Conservation (phyloP, 2,329 filamentous ascomycete species). For the Verticillium nonalfalfae region DNA sequence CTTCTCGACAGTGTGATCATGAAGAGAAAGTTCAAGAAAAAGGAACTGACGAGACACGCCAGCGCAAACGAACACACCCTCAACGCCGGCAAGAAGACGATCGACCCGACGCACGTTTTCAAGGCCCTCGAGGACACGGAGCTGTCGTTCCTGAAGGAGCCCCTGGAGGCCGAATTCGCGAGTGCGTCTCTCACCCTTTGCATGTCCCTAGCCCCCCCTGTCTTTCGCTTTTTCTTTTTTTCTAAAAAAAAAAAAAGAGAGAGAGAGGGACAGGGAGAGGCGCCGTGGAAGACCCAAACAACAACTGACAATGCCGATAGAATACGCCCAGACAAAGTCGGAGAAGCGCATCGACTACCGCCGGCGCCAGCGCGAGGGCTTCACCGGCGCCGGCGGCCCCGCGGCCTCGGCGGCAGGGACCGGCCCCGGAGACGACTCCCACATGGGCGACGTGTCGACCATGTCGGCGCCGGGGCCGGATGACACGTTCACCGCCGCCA, state of each 20-base stretch:
- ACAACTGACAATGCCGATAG: conserved; percentile 26
- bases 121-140: conserved; percentile 72
- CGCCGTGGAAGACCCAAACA: too few relatives aligned
- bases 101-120: conserved; percentile 69
- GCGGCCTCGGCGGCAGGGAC: conserved; percentile 8
- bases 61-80: conserved; percentile 70
- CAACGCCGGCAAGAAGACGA: conserved; percentile 67
- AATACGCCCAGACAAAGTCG: conserved; percentile 67
- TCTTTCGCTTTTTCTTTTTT: too few relatives aligned
- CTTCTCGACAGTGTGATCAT: neutral
- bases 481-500: conserved; percentile 22
- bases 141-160: conserved; percentile 62
- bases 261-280: too few relatives aligned
- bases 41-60: neutral
- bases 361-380: conserved; percentile 54
- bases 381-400: conserved; percentile 10
- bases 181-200: conserved; percentile 42
- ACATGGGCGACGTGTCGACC: conserved; percentile 24
- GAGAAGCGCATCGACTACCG: conserved; percentile 70
- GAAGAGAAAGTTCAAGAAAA: neutral
- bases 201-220: neutral
- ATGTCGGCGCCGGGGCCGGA: conserved; percentile 16
- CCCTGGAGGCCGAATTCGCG: conserved; percentile 68
- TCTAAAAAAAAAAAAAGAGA: too few relatives aligned
- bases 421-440: conserved; percentile 24